Evolutionary conservation across 106 monocot genomes (phyloP).

Genomic region (Cymbidium sinense): DNA sequence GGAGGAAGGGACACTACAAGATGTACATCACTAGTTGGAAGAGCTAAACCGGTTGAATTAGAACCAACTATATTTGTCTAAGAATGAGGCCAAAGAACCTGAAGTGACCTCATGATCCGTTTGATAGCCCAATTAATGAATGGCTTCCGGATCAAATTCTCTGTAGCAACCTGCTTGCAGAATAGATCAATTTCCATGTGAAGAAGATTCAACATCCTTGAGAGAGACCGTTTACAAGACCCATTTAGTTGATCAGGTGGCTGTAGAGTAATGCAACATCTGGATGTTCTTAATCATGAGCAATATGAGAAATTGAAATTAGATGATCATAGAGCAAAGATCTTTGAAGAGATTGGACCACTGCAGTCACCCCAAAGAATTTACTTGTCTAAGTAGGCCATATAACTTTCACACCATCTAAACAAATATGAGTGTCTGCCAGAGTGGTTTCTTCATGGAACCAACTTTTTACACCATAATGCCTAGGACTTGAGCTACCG

Average conservation of each 20-base stretch:
- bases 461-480: no score
- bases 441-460: no score
- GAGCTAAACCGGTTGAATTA: constrained; percentile 90
- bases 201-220: constrained; percentile 57
- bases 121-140: no score
- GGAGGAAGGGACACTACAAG: no score
- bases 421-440: no score
- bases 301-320: no score
- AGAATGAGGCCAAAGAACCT: constrained; percentile 96
- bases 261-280: constrained; percentile 84
- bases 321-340: no score
- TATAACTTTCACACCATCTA: constrained; percentile 90
- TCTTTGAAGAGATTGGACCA: constrained; percentile 58
- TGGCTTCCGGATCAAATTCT: constrained; percentile 64
- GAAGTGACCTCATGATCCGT: constrained; percentile 77
- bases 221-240: constrained; percentile 38
- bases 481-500: no score
- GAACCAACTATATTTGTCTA: constrained; percentile 89
- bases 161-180: constrained; percentile 89
- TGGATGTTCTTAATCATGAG: no score
- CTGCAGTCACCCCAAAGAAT: constrained; percentile 25
- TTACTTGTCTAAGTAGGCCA: constrained; percentile 76
- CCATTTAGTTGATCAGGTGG: constrained; percentile 50
- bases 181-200: constrained; percentile 88
- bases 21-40: constrained; percentile 96